phyloP scores from a whole-genome alignment of 257 asterid species.

The Ophiorrhiza pumila region DNA sequence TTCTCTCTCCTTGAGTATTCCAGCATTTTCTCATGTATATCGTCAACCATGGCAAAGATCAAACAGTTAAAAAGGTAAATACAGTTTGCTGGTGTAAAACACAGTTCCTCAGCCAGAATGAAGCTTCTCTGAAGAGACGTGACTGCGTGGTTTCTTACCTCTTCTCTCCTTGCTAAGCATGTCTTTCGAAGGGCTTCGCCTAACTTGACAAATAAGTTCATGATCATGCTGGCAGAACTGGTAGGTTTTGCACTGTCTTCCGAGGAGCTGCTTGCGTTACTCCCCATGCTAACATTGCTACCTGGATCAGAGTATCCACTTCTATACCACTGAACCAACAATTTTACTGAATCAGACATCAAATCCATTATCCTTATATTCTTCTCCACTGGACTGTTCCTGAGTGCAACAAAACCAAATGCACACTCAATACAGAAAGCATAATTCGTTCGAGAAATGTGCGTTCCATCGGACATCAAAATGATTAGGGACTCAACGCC shows the following conservation, averaged over 20 bases:
- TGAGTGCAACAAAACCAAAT: slow-evolving; percentile 75
- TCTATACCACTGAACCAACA: slow-evolving; percentile 73
- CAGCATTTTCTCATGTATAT: slow-evolving; percentile 80
- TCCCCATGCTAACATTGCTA: slow-evolving; percentile 34
- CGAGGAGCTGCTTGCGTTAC: slow-evolving; percentile 40
- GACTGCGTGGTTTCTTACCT: slow-evolving; percentile 81
- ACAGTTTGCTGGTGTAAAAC: slow-evolving; percentile 66
- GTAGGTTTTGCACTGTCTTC: slow-evolving; percentile 56
- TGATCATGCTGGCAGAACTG: slow-evolving; percentile 38
- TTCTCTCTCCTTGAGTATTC: slow-evolving; percentile 83
- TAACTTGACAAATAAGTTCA: slow-evolving; percentile 59
- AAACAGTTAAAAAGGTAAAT: slow-evolving; percentile 61
- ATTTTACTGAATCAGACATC: slow-evolving; percentile 59
- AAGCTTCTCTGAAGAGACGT: slow-evolving; percentile 67
- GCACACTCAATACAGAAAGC: slow-evolving; percentile 77
- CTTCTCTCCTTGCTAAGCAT: slow-evolving; percentile 86
- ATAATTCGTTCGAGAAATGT: slow-evolving; percentile 58
- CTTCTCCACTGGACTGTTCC: slow-evolving; percentile 70
- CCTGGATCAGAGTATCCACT: slow-evolving; percentile 77
- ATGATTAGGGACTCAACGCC: slow-evolving; percentile 60
- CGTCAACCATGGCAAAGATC: slow-evolving; percentile 84
- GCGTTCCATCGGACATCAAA: slow-evolving; percentile 51
- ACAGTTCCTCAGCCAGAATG: slow-evolving; percentile 61
- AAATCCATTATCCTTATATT: slow-evolving; percentile 69
- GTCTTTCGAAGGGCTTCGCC: slow-evolving; percentile 85